Conservation (phyloP, 2,329 filamentous ascomycete species). For the Lomentospora prolificans region DNA sequence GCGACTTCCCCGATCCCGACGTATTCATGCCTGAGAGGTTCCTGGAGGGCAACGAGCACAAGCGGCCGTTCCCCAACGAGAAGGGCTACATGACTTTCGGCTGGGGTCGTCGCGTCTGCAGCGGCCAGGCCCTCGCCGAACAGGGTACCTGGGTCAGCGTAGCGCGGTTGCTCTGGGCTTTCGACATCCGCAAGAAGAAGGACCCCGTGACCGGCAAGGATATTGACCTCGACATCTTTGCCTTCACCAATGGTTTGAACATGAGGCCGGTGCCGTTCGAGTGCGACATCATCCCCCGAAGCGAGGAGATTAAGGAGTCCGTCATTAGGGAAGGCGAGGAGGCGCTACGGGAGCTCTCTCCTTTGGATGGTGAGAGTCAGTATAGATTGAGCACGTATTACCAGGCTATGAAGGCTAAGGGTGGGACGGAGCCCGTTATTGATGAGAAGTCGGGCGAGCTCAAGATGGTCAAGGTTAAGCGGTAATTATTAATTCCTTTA, state of each 20-base stretch:
- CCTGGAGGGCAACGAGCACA: constrained; percentile 25
- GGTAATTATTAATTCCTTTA: background rate
- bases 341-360: constrained; percentile 39
- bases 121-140: constrained; percentile 47
- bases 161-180: constrained; percentile 47
- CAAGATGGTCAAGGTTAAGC: constrained; percentile 4
- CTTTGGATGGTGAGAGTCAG: constrained; percentile 45
- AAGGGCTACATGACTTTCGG: constrained; percentile 46
- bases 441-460: constrained; percentile 5
- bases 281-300: constrained; percentile 42
- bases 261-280: constrained; percentile 47
- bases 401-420: background rate
- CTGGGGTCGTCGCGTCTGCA: constrained; percentile 44
- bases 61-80: constrained; percentile 36
- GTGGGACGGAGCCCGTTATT: background rate
- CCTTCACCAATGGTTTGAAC: constrained; percentile 46
- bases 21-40: constrained; percentile 33
- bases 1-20: constrained; percentile 36
- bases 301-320: constrained; percentile 35
- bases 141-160: constrained; percentile 50
- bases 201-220: constrained; percentile 27
- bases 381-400: constrained; percentile 21
- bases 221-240: constrained; percentile 45
- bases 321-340: constrained; percentile 42
- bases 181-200: constrained; percentile 32